phyloP scores from a whole-genome alignment of 2,329 filamentous ascomycete species.

The Colletotrichum sp. region DNA sequence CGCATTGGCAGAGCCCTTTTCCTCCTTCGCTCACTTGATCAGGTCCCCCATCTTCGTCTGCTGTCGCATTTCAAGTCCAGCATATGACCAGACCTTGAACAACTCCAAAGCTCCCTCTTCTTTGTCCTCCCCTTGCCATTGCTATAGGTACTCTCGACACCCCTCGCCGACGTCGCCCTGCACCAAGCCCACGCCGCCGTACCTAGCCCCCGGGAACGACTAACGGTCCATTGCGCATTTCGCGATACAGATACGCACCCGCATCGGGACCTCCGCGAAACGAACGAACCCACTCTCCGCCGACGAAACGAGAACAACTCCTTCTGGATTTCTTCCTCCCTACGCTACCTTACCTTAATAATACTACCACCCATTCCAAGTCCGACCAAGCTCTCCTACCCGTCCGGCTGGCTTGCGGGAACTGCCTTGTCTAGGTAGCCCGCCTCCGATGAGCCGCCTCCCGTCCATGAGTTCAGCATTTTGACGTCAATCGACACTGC shows the following conservation, averaged over 20 bases:
- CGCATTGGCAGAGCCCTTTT: constrained; percentile 8
- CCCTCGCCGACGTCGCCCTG: neutral
- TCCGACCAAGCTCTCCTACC: neutral
- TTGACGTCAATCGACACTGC: neutral
- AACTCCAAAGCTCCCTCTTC: neutral
- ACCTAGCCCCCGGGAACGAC: neutral
- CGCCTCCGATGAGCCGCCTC: constrained; percentile 1
- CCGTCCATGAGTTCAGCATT: neutral
- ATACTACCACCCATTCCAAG: neutral
- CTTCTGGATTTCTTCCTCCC: neutral
- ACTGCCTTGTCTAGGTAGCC: neutral
- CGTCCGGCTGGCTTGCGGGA: neutral
- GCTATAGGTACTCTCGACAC: neutral
- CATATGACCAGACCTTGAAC: neutral
- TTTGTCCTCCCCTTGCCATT: neutral
- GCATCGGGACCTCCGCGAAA: neutral
- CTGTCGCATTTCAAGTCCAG: neutral
- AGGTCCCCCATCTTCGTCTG: neutral
- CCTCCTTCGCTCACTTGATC: neutral
- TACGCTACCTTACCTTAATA: neutral
- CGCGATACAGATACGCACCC: neutral
- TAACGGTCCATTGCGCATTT: neutral
- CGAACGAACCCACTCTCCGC: constrained; percentile 10
- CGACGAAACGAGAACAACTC: neutral
- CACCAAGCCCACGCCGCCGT: neutral